Conservation (phyloP, 2,329 filamentous ascomycete species). For the Podosphaera leucotricha region DNA sequence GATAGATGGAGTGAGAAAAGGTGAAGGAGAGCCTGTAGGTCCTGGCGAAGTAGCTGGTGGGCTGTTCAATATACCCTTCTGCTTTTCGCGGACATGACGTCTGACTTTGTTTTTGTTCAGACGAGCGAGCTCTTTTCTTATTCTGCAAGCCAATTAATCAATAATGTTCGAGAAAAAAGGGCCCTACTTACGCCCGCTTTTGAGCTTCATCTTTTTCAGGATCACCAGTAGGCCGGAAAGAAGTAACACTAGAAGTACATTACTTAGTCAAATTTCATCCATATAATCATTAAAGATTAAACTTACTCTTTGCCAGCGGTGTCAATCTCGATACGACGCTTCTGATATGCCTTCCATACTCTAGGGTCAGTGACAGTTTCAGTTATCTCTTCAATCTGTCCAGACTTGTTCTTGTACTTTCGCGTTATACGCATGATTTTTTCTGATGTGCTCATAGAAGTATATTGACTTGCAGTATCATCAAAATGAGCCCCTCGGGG, state of each 20-base stretch:
- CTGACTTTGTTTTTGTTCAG: constrained; percentile 82
- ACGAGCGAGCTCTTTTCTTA: constrained; percentile 55
- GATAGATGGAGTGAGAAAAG: constrained; percentile 23
- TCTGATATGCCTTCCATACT: constrained; percentile 75
- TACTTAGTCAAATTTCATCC: constrained; percentile 4
- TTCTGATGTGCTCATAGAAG: constrained; percentile 38
- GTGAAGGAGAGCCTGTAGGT: constrained; percentile 19
- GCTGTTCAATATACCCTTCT: constrained; percentile 34
- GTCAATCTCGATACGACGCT: constrained; percentile 30
- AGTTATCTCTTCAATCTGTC: constrained; percentile 34
- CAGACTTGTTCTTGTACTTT: constrained; percentile 35
- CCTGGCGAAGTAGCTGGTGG: constrained; percentile 2
- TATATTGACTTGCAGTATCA: constrained; percentile 58
- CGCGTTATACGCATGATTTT: constrained; percentile 57
- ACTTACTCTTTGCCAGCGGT: constrained; percentile 19
- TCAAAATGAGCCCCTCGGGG: constrained; percentile 47
- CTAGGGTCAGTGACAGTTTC: constrained; percentile 53
- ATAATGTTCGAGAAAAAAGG: background rate
- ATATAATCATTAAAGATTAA: background rate
- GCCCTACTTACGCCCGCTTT: constrained; percentile 1
- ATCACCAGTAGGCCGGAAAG: constrained; percentile 40
- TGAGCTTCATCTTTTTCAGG: constrained; percentile 32
- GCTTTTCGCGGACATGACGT: constrained; percentile 70
- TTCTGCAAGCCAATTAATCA: constrained; percentile 19
- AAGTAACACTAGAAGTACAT: constrained; percentile 25